A percentile compares a stretch with the other conserved stretches of the same genome.
phyloP scores from a whole-genome alignment of 768 basidiomycete genomes.

The Lactarius evosmus region DNA sequence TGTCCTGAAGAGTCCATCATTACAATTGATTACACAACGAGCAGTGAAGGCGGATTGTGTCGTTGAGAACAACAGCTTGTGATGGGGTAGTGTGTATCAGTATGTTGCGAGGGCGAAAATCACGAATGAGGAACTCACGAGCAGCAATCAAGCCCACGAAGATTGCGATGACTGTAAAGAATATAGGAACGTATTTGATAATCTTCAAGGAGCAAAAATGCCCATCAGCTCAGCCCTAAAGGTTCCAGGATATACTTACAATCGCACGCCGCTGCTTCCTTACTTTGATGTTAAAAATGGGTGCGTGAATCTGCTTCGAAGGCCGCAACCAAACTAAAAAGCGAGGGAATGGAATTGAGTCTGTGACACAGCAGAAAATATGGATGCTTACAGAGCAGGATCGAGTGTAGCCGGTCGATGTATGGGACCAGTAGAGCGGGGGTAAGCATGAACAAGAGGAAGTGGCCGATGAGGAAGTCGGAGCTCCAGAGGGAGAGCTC shows the following conservation, averaged over 20 bases:
- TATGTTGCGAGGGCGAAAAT: neutral
- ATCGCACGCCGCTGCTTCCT: conserved; percentile 88
- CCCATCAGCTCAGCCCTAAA: neutral
- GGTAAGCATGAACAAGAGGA: conserved; percentile 85
- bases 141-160: conserved; percentile 76
- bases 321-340: conserved; percentile 87
- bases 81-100: conserved; percentile 20
- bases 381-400: conserved; percentile 78
- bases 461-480: conserved; percentile 84
- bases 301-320: conserved; percentile 90
- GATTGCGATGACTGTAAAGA: conserved; percentile 59
- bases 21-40: conserved; percentile 65
- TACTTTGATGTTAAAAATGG: conserved; percentile 86
- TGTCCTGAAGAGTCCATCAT: conserved; percentile 28
- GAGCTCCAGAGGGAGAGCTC: conserved; percentile 97
- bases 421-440: conserved; percentile 84
- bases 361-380: neutral
- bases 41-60: conserved; percentile 58
- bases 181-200: conserved; percentile 80
- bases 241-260: conserved; percentile 44
- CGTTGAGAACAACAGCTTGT: conserved; percentile 59
- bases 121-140: conserved; percentile 50
- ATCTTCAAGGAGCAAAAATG: conserved; percentile 45
- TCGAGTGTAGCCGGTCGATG: conserved; percentile 86
- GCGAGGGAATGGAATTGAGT: conserved; percentile 28